Base-by-base conservation (phyloP, 2,329 filamentous ascomycete species). In the Penicillium glabrum region DNA sequence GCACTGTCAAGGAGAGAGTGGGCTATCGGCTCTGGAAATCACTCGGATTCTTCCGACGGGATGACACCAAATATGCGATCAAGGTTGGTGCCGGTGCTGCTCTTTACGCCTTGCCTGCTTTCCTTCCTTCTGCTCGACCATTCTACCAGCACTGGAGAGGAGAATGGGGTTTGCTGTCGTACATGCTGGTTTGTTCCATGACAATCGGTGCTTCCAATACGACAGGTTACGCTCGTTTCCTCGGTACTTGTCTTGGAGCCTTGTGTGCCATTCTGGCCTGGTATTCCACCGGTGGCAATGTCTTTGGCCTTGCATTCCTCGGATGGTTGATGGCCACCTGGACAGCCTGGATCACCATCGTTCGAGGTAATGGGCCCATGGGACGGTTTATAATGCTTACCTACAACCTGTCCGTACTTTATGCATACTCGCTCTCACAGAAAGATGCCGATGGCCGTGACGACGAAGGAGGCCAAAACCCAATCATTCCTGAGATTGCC, bases 101-200 rank as follows among this genome's bases (percentile, higher is more conserved):
- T 5, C 76, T 97, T 0, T 98, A 93, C 79, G 93, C 92, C 19
- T 85, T 95, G 73, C 90, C 96, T 64, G 89, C 95, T 2, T 99
- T 96, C 68, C 83, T 97, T 33, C 84, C 87, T 1, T 78, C 83
- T 9, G 96, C 92, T 2, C 82, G 92, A 51, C 89, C 90, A 0
- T 82, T 89, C 21, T 99, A 97, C 72, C 83, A 86, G 51, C 88
- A 89, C 67, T 98, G 93, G 91, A 83, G 93, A 71, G 93, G 93
- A 29, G 95, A 99, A 80, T 99, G 95, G 95, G 95, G 95, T 23
- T 81, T 99, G 2, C 75, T 99, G 54, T 96, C 92, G 0, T 98
- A 96, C 79, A 98, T 98, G 93, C 87, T 98, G 69, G 95, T 99
- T 24, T 96, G 93, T 71, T 92, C 90, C 37, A 98, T 97, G 92